Conservation (phyloP, 257 asterid species). For the Agastache rugosa region DNA sequence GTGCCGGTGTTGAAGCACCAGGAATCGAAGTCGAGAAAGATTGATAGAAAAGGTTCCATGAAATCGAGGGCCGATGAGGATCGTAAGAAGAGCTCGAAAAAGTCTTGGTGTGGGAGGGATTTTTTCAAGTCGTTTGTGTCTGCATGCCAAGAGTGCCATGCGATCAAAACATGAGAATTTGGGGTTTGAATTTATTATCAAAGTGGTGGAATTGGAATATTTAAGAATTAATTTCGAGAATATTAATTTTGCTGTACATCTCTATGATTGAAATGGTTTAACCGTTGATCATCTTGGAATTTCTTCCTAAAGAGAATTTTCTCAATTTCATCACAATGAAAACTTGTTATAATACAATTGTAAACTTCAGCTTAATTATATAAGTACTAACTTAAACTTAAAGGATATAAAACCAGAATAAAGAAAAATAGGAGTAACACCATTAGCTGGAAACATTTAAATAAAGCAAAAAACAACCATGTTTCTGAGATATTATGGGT, state of each 20-base stretch:
- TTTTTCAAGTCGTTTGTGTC: conserved; percentile 57
- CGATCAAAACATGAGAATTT: conserved; percentile 50
- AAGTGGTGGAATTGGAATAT: background rate
- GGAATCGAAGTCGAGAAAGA: conserved; percentile 43
- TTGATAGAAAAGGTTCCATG: conserved; percentile 32
- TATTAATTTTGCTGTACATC: too few relatives aligned
- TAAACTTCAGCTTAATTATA: too few relatives aligned
- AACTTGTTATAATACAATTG: too few relatives aligned
- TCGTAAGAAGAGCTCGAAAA: conserved; percentile 2
- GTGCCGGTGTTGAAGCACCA: conserved; percentile 53
- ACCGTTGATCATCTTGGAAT: background rate
- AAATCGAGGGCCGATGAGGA: conserved; percentile 37
- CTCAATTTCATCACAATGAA: background rate
- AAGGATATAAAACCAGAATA: too few relatives aligned
- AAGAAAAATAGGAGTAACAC: too few relatives aligned
- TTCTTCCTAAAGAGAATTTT: background rate
- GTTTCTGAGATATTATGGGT: too few relatives aligned
- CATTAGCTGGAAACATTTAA: too few relatives aligned
- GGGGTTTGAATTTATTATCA: background rate
- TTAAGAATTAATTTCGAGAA: too few relatives aligned
- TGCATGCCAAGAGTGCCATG: conserved; percentile 83
- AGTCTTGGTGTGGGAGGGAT: conserved; percentile 54
- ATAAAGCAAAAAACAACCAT: too few relatives aligned
- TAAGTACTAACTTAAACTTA: too few relatives aligned
- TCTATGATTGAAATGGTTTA: background rate